These are phyloP conservation scores for Auriculariales sp. DNA, from an alignment of 768 basidiomycete genomes.

Conservation along the genomic window DNA sequence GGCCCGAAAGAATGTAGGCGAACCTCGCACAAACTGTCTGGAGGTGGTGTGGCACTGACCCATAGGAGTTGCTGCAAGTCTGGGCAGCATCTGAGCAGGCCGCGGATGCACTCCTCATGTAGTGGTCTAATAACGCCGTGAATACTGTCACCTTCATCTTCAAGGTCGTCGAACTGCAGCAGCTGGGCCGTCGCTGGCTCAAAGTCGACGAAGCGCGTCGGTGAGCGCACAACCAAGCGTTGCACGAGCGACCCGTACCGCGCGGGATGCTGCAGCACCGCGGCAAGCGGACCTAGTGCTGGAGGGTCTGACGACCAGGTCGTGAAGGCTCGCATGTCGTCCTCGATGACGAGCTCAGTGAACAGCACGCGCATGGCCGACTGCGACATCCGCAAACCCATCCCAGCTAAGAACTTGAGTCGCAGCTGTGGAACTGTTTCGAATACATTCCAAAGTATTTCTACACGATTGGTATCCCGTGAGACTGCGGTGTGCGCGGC, in stretches of 20 bases:
- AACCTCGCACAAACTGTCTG: slow-evolving; percentile 26
- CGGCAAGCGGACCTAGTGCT: slow-evolving; percentile 8
- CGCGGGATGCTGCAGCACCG: slow-evolving; percentile 18
- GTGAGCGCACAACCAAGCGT: slow-evolving; percentile 14
- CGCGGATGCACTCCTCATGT: slow-evolving; percentile 3
- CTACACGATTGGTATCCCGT: not conserved
- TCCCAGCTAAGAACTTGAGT: slow-evolving; percentile 12
- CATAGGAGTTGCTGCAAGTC: slow-evolving; percentile 19
- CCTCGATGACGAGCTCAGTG: slow-evolving; percentile 14
- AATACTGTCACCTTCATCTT: slow-evolving; percentile 3
- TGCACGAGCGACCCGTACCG: slow-evolving; percentile 19
- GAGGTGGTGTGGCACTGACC: slow-evolving; percentile 19
- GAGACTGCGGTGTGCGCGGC: not conserved
- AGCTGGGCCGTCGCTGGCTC: slow-evolving; percentile 1
- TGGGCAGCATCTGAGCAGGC: slow-evolving; percentile 8
- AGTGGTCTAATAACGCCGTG: slow-evolving; percentile 9
- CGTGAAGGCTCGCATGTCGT: slow-evolving; percentile 16
- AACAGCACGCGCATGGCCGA: slow-evolving; percentile 20
- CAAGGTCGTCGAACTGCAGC: slow-evolving; percentile 3
- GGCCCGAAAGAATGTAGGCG: slow-evolving; percentile 4
- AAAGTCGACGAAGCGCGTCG: slow-evolving; percentile 3
- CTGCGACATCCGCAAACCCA: slow-evolving; percentile 17
- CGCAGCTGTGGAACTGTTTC: slow-evolving; percentile 3
- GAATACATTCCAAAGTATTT: slow-evolving; percentile 2
- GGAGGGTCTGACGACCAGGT: not conserved